A percentile compares a stretch with the other conserved stretches of the same genome.
phyloP scores from a whole-genome alignment of 1,284 basidiomycete species.

The Ceratobasidium sp. region DNA sequence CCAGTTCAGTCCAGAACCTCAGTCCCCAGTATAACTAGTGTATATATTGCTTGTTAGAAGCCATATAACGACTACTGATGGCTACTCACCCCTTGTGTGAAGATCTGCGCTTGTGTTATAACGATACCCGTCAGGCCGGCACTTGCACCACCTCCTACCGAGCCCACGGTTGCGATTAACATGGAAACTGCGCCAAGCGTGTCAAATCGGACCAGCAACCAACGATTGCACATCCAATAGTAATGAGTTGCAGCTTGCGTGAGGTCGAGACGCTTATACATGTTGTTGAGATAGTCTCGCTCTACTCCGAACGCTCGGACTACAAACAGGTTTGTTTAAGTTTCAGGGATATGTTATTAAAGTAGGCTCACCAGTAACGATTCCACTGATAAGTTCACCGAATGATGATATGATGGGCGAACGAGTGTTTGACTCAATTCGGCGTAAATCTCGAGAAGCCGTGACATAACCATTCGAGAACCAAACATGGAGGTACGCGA shows the following conservation, averaged over 20 bases:
- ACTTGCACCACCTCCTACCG: conserved; percentile 13
- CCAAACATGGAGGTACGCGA: conserved; percentile 22
- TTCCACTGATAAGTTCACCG: conserved; percentile 23
- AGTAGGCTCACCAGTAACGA: conserved; percentile 18
- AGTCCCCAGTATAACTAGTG: conserved; percentile 8
- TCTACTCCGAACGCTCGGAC: conserved; percentile 44
- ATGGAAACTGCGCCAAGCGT: conserved; percentile 75
- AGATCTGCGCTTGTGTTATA: conserved; percentile 24
- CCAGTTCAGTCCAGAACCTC: conserved; percentile 48
- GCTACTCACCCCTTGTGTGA: conserved; percentile 8
- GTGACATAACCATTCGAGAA: conserved; percentile 33
- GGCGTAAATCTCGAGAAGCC: conserved; percentile 29
- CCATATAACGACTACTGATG: neutral
- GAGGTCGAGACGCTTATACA: conserved; percentile 39
- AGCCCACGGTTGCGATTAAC: conserved; percentile 70
- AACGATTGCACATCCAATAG: conserved; percentile 47
- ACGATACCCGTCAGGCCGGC: conserved; percentile 22
- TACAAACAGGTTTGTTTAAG: neutral
- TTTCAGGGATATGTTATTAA: too few relatives aligned
- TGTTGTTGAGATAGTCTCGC: conserved; percentile 15
- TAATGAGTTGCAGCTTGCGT: conserved; percentile 41
- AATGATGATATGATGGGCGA: conserved; percentile 45
- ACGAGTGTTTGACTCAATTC: conserved; percentile 42
- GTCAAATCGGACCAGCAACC: conserved; percentile 63
- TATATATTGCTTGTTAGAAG: too few relatives aligned